Evolutionary conservation across 352 stramenopile species (phyloP).

Genomic region (Pythium aquatile): DNA sequence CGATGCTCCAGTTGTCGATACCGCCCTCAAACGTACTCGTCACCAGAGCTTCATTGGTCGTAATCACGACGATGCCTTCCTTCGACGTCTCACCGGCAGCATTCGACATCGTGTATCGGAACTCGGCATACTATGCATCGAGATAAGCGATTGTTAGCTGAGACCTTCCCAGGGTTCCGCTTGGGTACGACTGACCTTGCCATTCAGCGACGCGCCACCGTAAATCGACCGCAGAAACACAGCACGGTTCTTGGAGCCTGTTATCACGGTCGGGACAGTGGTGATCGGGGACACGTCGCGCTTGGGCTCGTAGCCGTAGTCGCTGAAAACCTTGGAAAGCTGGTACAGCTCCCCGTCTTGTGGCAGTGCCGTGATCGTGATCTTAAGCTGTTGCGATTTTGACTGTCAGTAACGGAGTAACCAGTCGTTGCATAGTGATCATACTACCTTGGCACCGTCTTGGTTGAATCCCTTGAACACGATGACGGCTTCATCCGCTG

Average conservation of each 20-base stretch:
- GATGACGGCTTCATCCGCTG: conserved; percentile 74
- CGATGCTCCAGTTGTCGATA: conserved; percentile 77
- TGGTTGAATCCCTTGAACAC: conserved; percentile 80
- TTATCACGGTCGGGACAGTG: conserved; percentile 55
- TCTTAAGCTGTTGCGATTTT: conserved; percentile 43
- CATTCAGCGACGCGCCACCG: conserved; percentile 48
- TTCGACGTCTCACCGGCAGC: conserved; percentile 47
- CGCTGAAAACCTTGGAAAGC: conserved; percentile 85
- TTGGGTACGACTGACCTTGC: conserved; percentile 40
- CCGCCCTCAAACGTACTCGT: conserved; percentile 81
- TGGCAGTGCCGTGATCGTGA: conserved; percentile 84
- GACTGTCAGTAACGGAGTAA: not conserved
- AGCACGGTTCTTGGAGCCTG: conserved; percentile 82
- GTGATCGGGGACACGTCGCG: conserved; percentile 53
- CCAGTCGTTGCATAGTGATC: not conserved
- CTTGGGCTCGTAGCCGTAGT: conserved; percentile 90
- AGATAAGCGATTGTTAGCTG: conserved; percentile 1
- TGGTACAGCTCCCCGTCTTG: conserved; percentile 85
- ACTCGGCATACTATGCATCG: conserved; percentile 71
- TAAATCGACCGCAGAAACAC: conserved; percentile 79
- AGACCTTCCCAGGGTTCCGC: not conserved
- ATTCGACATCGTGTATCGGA: conserved; percentile 86
- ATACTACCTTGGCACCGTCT: conserved; percentile 40
- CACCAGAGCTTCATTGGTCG: conserved; percentile 61
- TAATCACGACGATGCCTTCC: conserved; percentile 79